Evolutionary conservation across 768 basidiomycete genomes (phyloP).

Genomic region (Chalciporus sphaerocephalus): DNA sequence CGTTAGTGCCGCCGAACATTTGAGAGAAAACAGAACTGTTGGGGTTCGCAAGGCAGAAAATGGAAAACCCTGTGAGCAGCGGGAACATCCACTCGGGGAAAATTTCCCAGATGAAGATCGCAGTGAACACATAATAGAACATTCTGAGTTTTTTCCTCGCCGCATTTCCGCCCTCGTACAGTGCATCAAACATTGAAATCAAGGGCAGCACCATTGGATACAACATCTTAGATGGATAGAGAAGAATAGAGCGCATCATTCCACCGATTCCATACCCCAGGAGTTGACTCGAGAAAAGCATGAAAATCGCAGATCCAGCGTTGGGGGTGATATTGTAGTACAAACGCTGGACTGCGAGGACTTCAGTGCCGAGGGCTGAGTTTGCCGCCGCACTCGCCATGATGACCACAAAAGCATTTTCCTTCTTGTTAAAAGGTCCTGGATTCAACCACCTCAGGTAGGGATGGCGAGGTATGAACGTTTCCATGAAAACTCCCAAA

Average conservation of each 20-base stretch:
- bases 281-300: slow-evolving; percentile 34
- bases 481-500: slow-evolving; percentile 45
- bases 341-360: slow-evolving; percentile 50
- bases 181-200: slow-evolving; percentile 26
- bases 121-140: slow-evolving; percentile 19
- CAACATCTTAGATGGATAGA: slow-evolving; percentile 46
- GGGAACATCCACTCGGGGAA: slow-evolving; percentile 44
- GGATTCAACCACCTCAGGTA: slow-evolving; percentile 50
- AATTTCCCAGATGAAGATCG: slow-evolving; percentile 30
- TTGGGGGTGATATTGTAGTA: slow-evolving; percentile 53
- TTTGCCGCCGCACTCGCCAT: slow-evolving; percentile 55
- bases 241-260: slow-evolving; percentile 37
- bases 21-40: slow-evolving; percentile 29
- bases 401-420: slow-evolving; percentile 53
- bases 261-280: slow-evolving; percentile 54
- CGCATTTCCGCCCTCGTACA: slow-evolving; percentile 39
- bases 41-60: slow-evolving; percentile 56
- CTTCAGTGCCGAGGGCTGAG: slow-evolving; percentile 51
- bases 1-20: slow-evolving; percentile 61
- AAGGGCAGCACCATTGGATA: slow-evolving; percentile 33
- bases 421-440: slow-evolving; percentile 56
- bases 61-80: slow-evolving; percentile 55
- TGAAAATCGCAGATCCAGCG: slow-evolving; percentile 43
- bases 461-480: slow-evolving; percentile 41
- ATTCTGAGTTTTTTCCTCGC: slow-evolving; percentile 39